These are phyloP conservation scores for Rhodotorula sp. DNA, from an alignment of 1,284 basidiomycete species.

Conservation along the genomic window DNA sequence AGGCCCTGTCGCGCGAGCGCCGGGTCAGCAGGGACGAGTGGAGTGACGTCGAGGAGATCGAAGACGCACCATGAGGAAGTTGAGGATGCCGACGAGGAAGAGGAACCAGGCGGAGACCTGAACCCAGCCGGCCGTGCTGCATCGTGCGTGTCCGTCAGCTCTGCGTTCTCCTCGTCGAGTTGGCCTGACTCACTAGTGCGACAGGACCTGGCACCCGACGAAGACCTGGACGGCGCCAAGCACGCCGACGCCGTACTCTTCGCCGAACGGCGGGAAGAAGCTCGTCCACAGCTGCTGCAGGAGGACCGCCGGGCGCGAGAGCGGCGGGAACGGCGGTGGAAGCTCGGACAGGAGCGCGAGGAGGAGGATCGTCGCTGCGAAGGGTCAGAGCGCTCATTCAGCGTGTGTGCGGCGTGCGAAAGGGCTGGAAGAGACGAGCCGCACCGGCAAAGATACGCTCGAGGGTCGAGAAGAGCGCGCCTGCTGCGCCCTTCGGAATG, in stretches of 20 bases:
- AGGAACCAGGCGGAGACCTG: conserved; percentile 82
- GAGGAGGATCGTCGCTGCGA: conserved; percentile 31
- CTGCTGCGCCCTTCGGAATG: conserved; percentile 37
- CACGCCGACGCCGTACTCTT: conserved; percentile 37
- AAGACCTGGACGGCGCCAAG: conserved; percentile 40
- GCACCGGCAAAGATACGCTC: conserved; percentile 28
- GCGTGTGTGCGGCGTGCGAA: neutral
- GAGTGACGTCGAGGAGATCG: neutral
- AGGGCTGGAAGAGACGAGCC: neutral
- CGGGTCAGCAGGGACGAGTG: no score
- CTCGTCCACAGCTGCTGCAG: conserved; percentile 34
- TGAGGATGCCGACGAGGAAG: conserved; percentile 78
- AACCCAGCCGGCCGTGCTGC: conserved; percentile 7
- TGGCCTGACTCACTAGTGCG: conserved; percentile 25
- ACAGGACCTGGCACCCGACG: conserved; percentile 20
- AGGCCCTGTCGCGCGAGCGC: conserved; percentile 14
- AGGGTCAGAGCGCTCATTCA: neutral
- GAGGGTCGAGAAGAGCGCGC: conserved; percentile 40
- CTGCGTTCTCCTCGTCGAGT: no score
- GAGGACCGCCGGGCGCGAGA: neutral
- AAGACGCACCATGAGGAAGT: conserved; percentile 66
- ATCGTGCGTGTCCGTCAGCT: neutral
- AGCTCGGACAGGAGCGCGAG: conserved; percentile 39
- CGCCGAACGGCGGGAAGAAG: conserved; percentile 41
- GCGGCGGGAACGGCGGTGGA: conserved; percentile 22